Evolutionary conservation across 179 eudicot species (phyloP), one percentile per base, ranked within the genome.

Genomic region (Gypsophila paniculata): DNA sequence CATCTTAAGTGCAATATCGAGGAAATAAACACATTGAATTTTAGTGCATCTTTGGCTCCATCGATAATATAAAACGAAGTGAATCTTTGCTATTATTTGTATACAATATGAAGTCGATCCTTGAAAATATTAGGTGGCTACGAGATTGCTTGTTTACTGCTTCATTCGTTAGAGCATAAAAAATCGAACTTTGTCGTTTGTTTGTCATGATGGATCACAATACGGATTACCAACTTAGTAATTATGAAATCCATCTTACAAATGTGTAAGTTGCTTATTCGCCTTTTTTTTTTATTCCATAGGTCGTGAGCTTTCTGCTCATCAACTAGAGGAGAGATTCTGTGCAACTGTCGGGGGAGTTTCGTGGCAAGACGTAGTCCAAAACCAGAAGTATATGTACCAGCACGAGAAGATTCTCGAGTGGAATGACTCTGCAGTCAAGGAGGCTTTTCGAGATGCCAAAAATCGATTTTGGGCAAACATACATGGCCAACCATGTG

Each of bases 341-440:
- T 85, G 88, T 36, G 52, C 29, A 52, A 19, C 34, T 1, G 75
- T 77, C 0, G 85, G 83, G 18, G 68, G 77, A 38, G 73, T 85
- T 36, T 69, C 84, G 51, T 85, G 80, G 86, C 11, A 73, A 44
- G 77, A 74, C 71, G 68, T 85, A 13, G 19, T 82, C 61, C 81
- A 80, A 48, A 74, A 78, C 34, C 80, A 85, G 73, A 82, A 55
- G 69, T 76, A 75, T 70, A 70, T 80, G 76, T 60, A 61, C 66
- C 63, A 72, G 21, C 70, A 77, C 65, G 68, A 62, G 13, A 76
- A 82, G 71, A 70, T 85, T 8, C 25, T 82, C 18, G 22, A 69
- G 9, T 85, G 88, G 88, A 78, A 80, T 13, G 88, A 85, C 57
- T 80, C 86, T 39, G 88, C 88, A 7, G 80, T 61, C 6, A 64